A percentile compares a stretch with the other conserved stretches of the same genome.
These are phyloP conservation scores for Tuber umbilicatum DNA, from an alignment of 495 filamentous ascomycete genomes.

Conservation along the genomic window DNA sequence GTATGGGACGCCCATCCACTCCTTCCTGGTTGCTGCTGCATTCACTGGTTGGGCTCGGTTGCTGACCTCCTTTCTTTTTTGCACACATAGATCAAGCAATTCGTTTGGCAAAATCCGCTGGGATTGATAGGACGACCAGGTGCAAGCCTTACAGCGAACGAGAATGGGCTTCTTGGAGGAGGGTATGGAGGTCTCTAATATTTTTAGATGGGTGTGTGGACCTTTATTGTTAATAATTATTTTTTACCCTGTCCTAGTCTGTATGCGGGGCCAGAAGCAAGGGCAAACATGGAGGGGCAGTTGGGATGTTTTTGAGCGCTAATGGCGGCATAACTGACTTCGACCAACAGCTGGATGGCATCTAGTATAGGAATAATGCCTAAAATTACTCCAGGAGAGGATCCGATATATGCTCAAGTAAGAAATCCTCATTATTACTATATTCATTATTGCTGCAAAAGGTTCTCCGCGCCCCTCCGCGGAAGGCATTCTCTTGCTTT, in stretches of 20 bases:
- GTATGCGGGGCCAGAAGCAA: background rate
- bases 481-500: background rate
- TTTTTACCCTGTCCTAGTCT: background rate
- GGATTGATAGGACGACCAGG: conserved; percentile 17
- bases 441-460: background rate
- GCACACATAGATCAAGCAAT: conserved; percentile 31
- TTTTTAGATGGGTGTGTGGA: conserved; percentile 36
- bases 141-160: conserved; percentile 28
- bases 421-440: background rate
- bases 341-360: conserved; percentile 20
- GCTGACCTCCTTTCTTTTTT: conserved; percentile 7
- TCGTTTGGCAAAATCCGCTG: conserved; percentile 18
- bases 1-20: conserved; percentile 12
- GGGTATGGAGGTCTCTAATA: conserved; percentile 36
- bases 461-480: background rate
- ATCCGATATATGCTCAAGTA: conserved; percentile 24
- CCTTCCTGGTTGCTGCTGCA: background rate
- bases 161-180: conserved; percentile 31
- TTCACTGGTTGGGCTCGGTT: background rate
- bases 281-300: background rate
- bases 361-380: conserved; percentile 25
- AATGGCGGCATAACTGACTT: background rate
- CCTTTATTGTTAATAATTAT: background rate
- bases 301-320: background rate
- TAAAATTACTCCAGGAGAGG: conserved; percentile 16